Conservation (phyloP, 2,329 filamentous ascomycete genomes). For the Esteya vermicola region DNA sequence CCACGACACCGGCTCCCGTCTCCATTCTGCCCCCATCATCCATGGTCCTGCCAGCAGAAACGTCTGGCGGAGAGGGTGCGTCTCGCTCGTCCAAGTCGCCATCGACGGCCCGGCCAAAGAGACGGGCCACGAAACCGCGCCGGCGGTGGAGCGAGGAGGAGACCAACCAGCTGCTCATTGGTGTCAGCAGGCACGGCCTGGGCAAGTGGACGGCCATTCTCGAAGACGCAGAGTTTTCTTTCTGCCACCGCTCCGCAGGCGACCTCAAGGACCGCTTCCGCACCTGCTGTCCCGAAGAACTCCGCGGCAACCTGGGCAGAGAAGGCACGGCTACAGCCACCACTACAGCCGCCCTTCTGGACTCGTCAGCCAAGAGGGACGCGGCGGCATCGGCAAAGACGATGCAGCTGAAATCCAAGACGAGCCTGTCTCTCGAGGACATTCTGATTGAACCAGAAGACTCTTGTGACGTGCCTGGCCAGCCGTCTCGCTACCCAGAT, state of each 20-base stretch:
- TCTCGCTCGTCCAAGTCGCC: slow-evolving; percentile 15
- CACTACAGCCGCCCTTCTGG: not conserved
- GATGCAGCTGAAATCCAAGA: slow-evolving; percentile 25
- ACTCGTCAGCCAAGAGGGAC: slow-evolving; percentile 4
- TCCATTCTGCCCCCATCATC: not conserved
- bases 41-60: too few relatives aligned
- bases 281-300: slow-evolving; percentile 49
- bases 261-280: slow-evolving; percentile 54
- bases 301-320: slow-evolving; percentile 27
- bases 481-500: slow-evolving; percentile 4
- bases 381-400: too few relatives aligned
- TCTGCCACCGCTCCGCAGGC: slow-evolving; percentile 46
- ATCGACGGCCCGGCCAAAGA: slow-evolving; percentile 26
- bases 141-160: slow-evolving; percentile 53
- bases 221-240: slow-evolving; percentile 44
- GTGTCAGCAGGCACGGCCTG: slow-evolving; percentile 47
- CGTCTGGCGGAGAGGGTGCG: not conserved
- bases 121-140: slow-evolving; percentile 41
- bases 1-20: not conserved
- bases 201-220: slow-evolving; percentile 53
- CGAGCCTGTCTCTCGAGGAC: slow-evolving; percentile 38
- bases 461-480: slow-evolving; percentile 10
- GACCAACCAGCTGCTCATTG: slow-evolving; percentile 46
- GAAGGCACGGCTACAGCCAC: slow-evolving; percentile 2
- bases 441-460: slow-evolving; percentile 36